Evolutionary conservation across 352 stramenopile species (phyloP).

Genomic region (Phytophthora podocarpi): DNA sequence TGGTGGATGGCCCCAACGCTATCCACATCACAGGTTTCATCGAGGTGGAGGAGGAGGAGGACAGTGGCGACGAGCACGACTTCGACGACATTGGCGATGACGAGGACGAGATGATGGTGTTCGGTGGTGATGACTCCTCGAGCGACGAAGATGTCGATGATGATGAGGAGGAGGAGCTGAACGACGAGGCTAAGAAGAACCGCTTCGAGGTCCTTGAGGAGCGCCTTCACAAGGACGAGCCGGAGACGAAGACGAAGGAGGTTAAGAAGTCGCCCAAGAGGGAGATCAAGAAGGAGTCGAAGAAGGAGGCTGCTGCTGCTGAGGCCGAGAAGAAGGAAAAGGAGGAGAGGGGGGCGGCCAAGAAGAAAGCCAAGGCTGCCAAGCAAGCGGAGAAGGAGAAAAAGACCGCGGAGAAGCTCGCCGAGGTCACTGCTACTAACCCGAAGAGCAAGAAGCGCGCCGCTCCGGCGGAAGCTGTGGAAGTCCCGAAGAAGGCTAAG

Average conservation of each 20-base stretch:
- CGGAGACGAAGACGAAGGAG: conserved; percentile 42
- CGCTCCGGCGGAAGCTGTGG: conserved; percentile 56
- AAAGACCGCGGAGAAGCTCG: conserved; percentile 58
- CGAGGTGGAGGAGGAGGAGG: conserved; percentile 76
- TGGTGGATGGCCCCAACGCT: conserved; percentile 70
- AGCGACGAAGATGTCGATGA: conserved; percentile 41
- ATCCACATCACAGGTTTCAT: conserved; percentile 87
- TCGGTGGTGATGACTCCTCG: conserved; percentile 39
- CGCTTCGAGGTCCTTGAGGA: conserved; percentile 85
- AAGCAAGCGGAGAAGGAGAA: conserved; percentile 50
- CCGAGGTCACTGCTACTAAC: conserved; percentile 44
- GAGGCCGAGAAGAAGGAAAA: conserved; percentile 37
- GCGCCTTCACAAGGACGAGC: conserved; percentile 55
- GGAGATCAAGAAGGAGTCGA: conserved; percentile 34
- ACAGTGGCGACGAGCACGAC: conserved; percentile 63
- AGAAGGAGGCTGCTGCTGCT: conserved; percentile 35
- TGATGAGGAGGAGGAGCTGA: conserved; percentile 48
- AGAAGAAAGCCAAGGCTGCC: conserved; percentile 40
- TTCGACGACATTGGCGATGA: conserved; percentile 49
- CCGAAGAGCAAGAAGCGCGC: conserved; percentile 71
- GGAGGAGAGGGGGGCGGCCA: conserved; percentile 33
- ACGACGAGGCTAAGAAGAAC: conserved; percentile 45
- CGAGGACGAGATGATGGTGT: conserved; percentile 75
- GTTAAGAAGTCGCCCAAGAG: conserved; percentile 38
- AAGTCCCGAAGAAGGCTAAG: conserved; percentile 85